Evolutionary conservation across 2,329 filamentous ascomycete species (phyloP).

Genomic region (Fusarium lyarnte): DNA sequence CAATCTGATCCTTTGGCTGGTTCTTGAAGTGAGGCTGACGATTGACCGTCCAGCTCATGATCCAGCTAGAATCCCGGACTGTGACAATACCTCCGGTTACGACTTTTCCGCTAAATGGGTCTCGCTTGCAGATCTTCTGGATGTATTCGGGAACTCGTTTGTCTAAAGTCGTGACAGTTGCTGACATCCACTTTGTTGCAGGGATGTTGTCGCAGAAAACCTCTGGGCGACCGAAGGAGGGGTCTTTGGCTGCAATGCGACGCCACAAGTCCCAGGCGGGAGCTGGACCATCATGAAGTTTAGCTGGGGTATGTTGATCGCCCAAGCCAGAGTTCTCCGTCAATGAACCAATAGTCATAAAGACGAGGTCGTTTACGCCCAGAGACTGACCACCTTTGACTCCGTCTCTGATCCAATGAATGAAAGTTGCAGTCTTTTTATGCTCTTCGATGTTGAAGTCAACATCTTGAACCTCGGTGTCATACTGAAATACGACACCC

Average conservation of each 20-base stretch:
- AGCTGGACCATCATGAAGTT: neutral
- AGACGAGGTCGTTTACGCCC: neutral
- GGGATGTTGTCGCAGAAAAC: neutral
- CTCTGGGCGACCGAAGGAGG: neutral
- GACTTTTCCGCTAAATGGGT: neutral
- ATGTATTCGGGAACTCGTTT: neutral
- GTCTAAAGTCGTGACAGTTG: neutral
- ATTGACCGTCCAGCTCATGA: neutral
- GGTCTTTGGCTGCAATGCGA: neutral
- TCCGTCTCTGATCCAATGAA: neutral
- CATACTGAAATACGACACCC: neutral
- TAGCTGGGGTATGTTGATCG: neutral
- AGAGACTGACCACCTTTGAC: neutral
- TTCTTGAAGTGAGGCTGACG: slow-evolving; percentile 5
- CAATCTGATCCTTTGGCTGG: neutral
- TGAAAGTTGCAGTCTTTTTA: neutral
- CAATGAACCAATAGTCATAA: neutral
- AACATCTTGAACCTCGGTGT: neutral
- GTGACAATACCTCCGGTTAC: neutral
- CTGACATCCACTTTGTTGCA: neutral
- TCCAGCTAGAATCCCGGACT: neutral
- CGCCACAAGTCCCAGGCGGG: slow-evolving; percentile 5
- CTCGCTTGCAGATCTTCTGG: slow-evolving; percentile 2
- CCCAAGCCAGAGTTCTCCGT: neutral
- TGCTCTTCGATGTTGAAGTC: neutral